Evolutionary conservation across 305 asterid genomes (phyloP).

Genomic region (Fraxinus paxiana): DNA sequence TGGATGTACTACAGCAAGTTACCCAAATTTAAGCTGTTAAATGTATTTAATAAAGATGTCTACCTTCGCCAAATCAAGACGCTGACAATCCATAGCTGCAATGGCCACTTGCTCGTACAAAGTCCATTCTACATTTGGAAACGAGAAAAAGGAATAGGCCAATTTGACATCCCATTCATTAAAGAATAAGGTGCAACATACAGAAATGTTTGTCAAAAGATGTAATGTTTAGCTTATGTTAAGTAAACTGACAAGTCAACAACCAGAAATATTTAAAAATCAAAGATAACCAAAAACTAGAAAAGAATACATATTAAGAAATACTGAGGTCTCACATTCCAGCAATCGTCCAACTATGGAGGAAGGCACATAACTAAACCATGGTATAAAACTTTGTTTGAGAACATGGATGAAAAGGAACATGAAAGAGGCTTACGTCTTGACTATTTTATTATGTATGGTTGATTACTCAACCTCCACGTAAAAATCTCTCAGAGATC

Average conservation of each 20-base stretch:
- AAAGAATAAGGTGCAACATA: background rate
- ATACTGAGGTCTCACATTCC: background rate
- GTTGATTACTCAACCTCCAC: background rate
- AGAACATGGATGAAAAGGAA: background rate
- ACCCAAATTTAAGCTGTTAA: background rate
- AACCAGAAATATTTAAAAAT: background rate
- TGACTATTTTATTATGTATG: background rate
- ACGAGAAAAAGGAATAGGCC: slow-evolving; percentile 19
- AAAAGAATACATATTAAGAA: background rate
- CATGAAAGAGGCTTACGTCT: background rate
- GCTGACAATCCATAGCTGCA: slow-evolving; percentile 94
- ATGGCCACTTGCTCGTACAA: slow-evolving; percentile 79
- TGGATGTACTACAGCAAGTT: background rate
- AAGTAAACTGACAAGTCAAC: background rate
- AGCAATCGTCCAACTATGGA: background rate
- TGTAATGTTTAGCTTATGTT: background rate
- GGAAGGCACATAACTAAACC: background rate
- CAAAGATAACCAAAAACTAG: background rate
- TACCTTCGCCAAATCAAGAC: slow-evolving; percentile 84
- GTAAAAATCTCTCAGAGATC: background rate
- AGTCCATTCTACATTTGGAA: slow-evolving; percentile 72
- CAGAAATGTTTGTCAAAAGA: background rate
- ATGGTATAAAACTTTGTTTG: background rate
- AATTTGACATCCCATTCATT: slow-evolving; percentile 23
- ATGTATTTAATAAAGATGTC: background rate